A percentile compares a stretch with the other conserved stretches of the same genome.
phyloP scores from a whole-genome alignment of 805 yeast species.

The Suhomyces emberorum region DNA sequence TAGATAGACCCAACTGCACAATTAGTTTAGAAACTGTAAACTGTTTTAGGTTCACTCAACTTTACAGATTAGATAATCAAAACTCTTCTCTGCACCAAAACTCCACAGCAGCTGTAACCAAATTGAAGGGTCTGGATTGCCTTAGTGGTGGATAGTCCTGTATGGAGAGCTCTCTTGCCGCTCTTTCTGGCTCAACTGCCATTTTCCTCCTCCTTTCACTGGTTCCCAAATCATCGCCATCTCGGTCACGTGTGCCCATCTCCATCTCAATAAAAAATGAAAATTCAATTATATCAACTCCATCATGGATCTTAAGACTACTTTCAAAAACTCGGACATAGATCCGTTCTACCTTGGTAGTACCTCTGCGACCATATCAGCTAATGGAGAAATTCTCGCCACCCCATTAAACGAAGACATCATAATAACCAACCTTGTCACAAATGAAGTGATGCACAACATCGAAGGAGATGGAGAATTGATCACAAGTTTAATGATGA shows the following conservation, averaged over 20 bases:
- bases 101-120: too few species aligned
- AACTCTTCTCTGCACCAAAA: too few species aligned
- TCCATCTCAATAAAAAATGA: conserved; percentile 8
- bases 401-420: conserved; percentile 80
- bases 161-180: neutral
- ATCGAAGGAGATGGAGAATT: conserved; percentile 84
- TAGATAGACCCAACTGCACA: too few species aligned
- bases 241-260: neutral
- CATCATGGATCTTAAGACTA: conserved; percentile 29
- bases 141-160: too few species aligned
- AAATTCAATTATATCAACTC: neutral
- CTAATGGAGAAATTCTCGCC: conserved; percentile 56
- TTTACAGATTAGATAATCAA: too few species aligned
- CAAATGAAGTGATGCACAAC: conserved; percentile 55
- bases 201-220: neutral
- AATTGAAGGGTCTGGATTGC: too few species aligned
- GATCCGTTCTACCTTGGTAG: conserved; percentile 89
- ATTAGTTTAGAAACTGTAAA: too few species aligned
- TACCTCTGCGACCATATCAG: conserved; percentile 65
- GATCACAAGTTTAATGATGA: conserved; percentile 68
- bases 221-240: neutral
- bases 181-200: neutral
- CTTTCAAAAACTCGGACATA: conserved; percentile 47
- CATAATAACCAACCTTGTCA: conserved; percentile 59
- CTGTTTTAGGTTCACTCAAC: too few species aligned